These are phyloP conservation scores for Dianthus caryophyllus DNA, from an alignment of 148 eudicot species.

Conservation along the genomic window DNA sequence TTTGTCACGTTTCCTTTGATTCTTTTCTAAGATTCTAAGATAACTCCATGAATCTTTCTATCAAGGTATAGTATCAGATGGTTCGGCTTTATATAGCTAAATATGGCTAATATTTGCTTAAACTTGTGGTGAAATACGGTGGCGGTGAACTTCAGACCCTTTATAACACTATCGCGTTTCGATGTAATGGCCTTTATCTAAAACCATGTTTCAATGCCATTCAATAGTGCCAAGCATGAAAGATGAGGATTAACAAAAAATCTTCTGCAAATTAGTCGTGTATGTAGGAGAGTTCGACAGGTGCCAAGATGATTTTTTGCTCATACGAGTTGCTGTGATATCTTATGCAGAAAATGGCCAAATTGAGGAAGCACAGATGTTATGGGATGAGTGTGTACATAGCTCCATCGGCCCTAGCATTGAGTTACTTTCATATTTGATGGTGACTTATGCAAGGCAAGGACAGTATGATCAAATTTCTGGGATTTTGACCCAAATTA, in stretches of 20 bases:
- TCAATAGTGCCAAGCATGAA: neutral
- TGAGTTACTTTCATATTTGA: conserved; percentile 41
- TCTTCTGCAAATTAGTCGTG: neutral
- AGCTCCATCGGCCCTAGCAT: conserved; percentile 43
- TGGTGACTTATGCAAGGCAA: conserved; percentile 42
- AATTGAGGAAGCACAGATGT: conserved; percentile 37
- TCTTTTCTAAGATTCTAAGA: conserved; percentile 5
- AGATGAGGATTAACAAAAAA: conserved; percentile 1
- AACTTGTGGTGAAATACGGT: too few species aligned
- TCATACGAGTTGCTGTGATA: conserved; percentile 35
- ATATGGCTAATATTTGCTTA: conserved; percentile 2
- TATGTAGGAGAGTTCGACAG: neutral
- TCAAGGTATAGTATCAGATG: neutral
- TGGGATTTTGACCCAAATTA: conserved; percentile 43
- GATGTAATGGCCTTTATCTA: too few species aligned
- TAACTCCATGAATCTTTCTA: too few species aligned
- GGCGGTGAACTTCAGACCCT: too few species aligned
- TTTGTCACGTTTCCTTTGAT: conserved; percentile 11
- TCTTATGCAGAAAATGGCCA: conserved; percentile 47
- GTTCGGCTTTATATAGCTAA: neutral
- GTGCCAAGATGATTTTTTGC: conserved; percentile 16
- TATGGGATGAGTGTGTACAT: conserved; percentile 55
- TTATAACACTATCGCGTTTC: too few species aligned
- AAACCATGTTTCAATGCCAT: too few species aligned
- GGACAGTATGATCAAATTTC: conserved; percentile 38